A percentile compares a stretch with the other conserved stretches of the same genome.
Evolutionary conservation across 2,329 filamentous ascomycete genomes (phyloP).

Genomic region (Sclerotinia nivalis): DNA sequence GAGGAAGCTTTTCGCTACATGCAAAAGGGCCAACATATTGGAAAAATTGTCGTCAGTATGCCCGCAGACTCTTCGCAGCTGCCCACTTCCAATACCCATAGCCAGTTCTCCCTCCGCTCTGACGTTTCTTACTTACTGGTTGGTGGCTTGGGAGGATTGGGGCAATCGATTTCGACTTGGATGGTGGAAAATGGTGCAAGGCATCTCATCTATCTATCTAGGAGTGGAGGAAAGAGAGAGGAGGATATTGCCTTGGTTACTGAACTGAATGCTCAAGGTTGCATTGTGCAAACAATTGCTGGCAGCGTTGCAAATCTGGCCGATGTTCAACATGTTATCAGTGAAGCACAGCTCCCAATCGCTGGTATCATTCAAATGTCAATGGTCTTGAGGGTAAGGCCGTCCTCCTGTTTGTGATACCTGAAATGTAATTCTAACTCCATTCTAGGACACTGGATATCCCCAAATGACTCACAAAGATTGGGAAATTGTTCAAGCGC

Average conservation of each 20-base stretch:
- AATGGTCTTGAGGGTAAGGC: conserved; percentile 27
- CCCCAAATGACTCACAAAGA: background rate
- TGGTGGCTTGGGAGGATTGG: conserved; percentile 6
- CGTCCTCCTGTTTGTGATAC: background rate
- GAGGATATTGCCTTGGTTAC: conserved; percentile 23
- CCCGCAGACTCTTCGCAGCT: background rate
- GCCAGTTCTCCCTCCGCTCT: background rate
- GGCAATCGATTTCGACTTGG: conserved; percentile 39
- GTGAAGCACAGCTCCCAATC: conserved; percentile 18
- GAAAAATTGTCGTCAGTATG: conserved; percentile 25
- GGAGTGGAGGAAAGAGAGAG: conserved; percentile 30
- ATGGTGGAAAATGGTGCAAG: conserved; percentile 43
- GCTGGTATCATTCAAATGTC: conserved; percentile 30
- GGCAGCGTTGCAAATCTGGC: conserved; percentile 6
- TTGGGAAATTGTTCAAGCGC: conserved; percentile 29
- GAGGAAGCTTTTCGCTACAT: conserved; percentile 27
- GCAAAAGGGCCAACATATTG: conserved; percentile 28
- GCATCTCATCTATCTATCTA: conserved; percentile 43
- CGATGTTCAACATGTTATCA: background rate
- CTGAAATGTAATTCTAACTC: too few relatives aligned
- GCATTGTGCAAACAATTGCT: background rate
- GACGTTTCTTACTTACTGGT: background rate
- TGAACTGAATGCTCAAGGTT: background rate
- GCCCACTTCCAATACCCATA: background rate
- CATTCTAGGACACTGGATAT: background rate